Base-by-base conservation (phyloP, 2,329 filamentous ascomycete species). In the Ophiostoma sp. region DNA sequence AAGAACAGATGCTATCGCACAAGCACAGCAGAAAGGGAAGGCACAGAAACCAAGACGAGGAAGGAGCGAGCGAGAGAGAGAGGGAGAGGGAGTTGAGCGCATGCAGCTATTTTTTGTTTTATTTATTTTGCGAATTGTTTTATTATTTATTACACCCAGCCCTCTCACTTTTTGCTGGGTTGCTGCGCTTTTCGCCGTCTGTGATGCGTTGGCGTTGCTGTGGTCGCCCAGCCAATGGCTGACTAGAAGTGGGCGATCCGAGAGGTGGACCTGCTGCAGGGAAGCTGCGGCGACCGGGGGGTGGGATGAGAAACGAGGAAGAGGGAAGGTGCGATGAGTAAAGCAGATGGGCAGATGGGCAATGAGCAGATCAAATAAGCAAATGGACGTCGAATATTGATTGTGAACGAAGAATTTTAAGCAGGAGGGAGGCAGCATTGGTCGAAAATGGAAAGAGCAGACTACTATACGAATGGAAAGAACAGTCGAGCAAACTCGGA, bases 131-230 rank as follows among this genome's bases (percentile, higher is more conserved):
- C 35, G 65, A 39, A 10, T 33, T 67, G 20, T 33, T 67, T 67
- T 44, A 65, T 62, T 62, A 27, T 67, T 67, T 44, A 65, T 62
- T 62, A 27, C 65, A 20, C 39, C 52, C 64, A 60, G 64, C 52
- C 67, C 54, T 70, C 64, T 69, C 20, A 66, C 70, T 70, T 71
- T 31, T 31, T 71, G 54, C 60, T 64, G 20, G 60, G 62, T 65
- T 72, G 69, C 72, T 69, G 68, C 60, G 39, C 41, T 69, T 67
- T 70, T 69, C 54, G 71, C 71, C 62, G 67, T 68, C 62, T 71
- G 71, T 66, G 74, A 74, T 75, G 74, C 74, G 74, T 70, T 75
- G 74, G 73, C 74, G 72, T 65, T 75, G 73, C 72, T 73, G 71
- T 69, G 64, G 72, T 67, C 70, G 54, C 68, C 70, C 65, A 72